Percentiles rank a stretch among this genome's conserved stretches.
These are phyloP conservation scores for Aspergillus campestris DNA, from an alignment of 495 filamentous ascomycete genomes.

Conservation along the genomic window DNA sequence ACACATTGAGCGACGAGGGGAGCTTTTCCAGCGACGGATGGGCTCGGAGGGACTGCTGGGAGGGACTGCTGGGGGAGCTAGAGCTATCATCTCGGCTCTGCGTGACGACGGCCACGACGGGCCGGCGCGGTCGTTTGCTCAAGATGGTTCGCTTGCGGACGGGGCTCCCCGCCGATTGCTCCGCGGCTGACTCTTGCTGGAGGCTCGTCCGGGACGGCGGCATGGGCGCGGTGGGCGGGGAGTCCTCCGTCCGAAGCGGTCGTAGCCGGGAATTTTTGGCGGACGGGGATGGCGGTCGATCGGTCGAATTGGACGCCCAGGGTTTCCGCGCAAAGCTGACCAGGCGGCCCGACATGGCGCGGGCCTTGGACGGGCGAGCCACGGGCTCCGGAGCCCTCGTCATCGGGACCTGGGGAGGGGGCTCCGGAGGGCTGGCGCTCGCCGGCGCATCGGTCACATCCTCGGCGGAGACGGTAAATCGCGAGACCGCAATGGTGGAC, in stretches of 20 bases:
- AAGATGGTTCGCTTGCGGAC: slow-evolving; percentile 32
- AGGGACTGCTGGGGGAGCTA: slow-evolving; percentile 35
- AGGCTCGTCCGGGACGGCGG: slow-evolving; percentile 1
- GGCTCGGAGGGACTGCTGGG: slow-evolving; percentile 45
- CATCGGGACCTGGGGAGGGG: slow-evolving; percentile 18
- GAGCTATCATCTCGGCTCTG: slow-evolving; percentile 37
- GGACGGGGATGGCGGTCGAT: slow-evolving; percentile 53
- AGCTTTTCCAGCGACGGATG: slow-evolving; percentile 53
- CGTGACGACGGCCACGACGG: slow-evolving; percentile 41
- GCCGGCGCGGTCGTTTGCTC: slow-evolving; percentile 41
- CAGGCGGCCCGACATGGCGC: slow-evolving; percentile 55
- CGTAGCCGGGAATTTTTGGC: slow-evolving; percentile 31
- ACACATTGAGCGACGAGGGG: slow-evolving; percentile 36
- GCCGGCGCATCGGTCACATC: slow-evolving; percentile 22
- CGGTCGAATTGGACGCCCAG: slow-evolving; percentile 55
- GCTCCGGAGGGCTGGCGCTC: slow-evolving; percentile 8
- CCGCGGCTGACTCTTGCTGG: slow-evolving; percentile 19
- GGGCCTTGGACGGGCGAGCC: slow-evolving; percentile 35
- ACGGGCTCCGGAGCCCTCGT: slow-evolving; percentile 32
- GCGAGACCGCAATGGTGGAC: slow-evolving; percentile 25
- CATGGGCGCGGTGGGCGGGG: slow-evolving; percentile 18
- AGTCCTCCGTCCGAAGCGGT: slow-evolving; percentile 29
- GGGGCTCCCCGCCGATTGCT: slow-evolving; percentile 16
- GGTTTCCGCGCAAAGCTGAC: slow-evolving; percentile 58
- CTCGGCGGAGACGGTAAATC: slow-evolving; percentile 31